Evolutionary conservation across 805 yeast genomes (phyloP), one percentile per base, ranked within the genome.

Genomic region (Teunomyces kruisii): DNA sequence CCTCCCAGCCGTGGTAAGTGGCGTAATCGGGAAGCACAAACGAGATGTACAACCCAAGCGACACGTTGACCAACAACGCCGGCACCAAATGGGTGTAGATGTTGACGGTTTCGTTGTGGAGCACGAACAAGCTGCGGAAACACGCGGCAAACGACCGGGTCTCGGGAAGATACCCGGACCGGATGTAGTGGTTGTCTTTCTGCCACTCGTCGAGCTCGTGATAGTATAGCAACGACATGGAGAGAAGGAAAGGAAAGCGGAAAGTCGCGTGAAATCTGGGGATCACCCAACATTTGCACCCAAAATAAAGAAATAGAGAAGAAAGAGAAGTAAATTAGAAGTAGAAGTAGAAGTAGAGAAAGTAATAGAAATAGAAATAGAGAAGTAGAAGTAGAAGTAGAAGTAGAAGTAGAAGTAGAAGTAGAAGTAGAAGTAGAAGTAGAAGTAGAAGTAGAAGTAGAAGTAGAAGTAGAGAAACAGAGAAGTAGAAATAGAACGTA

Each of bases 21-120:
- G 46, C 53, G 41, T 62, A 62, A 46, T 17, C 49, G 39, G 50
- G 56, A 55, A 45, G 57, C 40, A 30, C 65, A 61, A 15, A 65
- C 52, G 48, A 61, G 49, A 64, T 29, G 58, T 74, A 55, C 52
- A 55, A 39, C 37, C 50, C 30, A 1, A 65, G 50, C 2, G 46
- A 31, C n/a, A 40, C 49, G n/a, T 68, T 53, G 1, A 68, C 66
- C 1, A 69, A 39, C 1, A 61, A 31, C 1, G 74, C 54, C 0
- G 84, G 84, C 1, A 79, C 39, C 47, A 86, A 62, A 57, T 86
- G 94, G 3, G 85, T 64, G 65, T 83, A 85, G 17, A 86, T 82
- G 58, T 86, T 86, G 14, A 84, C 81, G 0, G 88, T 68, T 62
- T 86, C 94, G 53, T 86, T 86, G 63, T 86, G 89, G 35, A 82